These are phyloP conservation scores for Przewalskia tangutica DNA, from an alignment of 257 asterid genomes.

Conservation along the genomic window DNA sequence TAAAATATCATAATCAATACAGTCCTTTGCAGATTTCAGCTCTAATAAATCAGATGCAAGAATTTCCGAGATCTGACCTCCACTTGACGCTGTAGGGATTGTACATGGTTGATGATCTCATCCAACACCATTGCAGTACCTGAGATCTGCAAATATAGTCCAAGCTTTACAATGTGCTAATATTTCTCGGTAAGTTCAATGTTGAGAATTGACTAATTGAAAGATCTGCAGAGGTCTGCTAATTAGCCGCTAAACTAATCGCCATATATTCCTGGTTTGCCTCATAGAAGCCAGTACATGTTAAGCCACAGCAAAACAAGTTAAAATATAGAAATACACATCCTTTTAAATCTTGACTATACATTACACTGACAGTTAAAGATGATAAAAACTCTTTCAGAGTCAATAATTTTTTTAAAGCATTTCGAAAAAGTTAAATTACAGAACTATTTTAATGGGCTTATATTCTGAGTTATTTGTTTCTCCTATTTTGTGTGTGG, in stretches of 20 bases:
- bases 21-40: not conserved
- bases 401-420: not conserved
- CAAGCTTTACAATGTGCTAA: not conserved
- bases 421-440: not conserved
- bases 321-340: not conserved
- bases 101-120: constrained; percentile 94
- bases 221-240: not conserved
- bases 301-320: not conserved
- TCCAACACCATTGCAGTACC: constrained; percentile 96
- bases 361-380: not conserved
- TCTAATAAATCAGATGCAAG: constrained; percentile 1
- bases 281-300: not conserved
- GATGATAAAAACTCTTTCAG: not conserved
- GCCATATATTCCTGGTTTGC: not conserved
- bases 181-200: not conserved
- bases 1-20: not conserved
- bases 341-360: not conserved
- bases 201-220: not conserved
- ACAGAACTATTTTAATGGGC: not conserved
- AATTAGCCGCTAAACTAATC: not conserved
- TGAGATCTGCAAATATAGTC: constrained; percentile 51
- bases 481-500: no score
- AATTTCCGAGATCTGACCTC: constrained; percentile 46
- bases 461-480: no score
- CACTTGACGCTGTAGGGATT: constrained; percentile 86